Evolutionary conservation across 495 filamentous ascomycete genomes (phyloP).

Genomic region (Amphirosellinia nigrospora): DNA sequence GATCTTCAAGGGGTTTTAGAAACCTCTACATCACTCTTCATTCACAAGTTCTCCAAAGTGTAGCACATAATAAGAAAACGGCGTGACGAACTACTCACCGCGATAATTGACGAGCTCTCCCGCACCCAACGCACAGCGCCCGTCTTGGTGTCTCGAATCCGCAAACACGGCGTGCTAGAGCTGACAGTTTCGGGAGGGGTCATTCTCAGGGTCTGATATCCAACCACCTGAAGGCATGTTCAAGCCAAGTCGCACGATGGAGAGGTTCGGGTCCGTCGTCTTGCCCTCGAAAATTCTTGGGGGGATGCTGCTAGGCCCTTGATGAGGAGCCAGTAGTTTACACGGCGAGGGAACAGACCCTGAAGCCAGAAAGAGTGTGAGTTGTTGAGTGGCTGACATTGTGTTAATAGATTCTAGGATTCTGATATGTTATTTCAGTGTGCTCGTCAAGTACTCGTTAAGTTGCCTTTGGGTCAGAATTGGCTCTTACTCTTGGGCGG

Average conservation of each 20-base stretch:
- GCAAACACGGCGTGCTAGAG: conserved; percentile 3
- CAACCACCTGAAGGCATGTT: neutral
- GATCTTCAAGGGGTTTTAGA: too few relatives aligned
- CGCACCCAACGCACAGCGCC: conserved; percentile 10
- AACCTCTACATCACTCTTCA: too few relatives aligned
- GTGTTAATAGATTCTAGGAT: neutral
- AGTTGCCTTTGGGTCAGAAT: neutral
- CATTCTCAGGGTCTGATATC: conserved; percentile 2
- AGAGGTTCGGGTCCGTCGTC: conserved; percentile 3
- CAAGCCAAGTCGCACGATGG: neutral
- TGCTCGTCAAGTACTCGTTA: neutral
- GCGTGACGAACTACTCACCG: too few relatives aligned
- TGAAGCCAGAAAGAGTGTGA: conserved; percentile 13
- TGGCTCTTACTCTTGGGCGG: too few relatives aligned
- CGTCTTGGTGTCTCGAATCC: conserved; percentile 1
- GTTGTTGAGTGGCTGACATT: neutral
- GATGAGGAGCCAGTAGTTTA: conserved; percentile 10
- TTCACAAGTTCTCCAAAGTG: too few relatives aligned
- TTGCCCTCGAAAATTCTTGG: neutral
- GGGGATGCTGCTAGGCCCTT: conserved; percentile 7
- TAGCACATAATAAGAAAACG: too few relatives aligned
- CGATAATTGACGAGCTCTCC: conserved; percentile 11
- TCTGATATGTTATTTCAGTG: neutral
- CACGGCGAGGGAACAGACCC: conserved; percentile 9
- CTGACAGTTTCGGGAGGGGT: neutral